Conservation (phyloP, 2,329 filamentous ascomycete species). For the Pseudogymnoascus sp. region DNA sequence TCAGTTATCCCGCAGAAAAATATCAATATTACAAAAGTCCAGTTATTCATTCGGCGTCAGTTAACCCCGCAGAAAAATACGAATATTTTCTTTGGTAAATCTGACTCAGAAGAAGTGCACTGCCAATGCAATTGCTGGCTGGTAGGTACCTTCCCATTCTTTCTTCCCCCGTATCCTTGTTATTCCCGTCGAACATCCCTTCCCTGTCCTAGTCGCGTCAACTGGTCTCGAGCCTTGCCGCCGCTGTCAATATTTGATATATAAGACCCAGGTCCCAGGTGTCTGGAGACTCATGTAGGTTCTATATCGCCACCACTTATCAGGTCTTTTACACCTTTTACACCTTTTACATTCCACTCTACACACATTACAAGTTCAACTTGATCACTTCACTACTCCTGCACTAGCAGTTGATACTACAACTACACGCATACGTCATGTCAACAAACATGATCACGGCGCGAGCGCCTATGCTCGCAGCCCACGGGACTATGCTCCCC, state of each 20-base stretch:
- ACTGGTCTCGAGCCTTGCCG: not conserved
- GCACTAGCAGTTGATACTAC: not conserved
- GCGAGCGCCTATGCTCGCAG: not conserved
- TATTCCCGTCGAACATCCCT: not conserved
- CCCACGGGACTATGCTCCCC: not conserved
- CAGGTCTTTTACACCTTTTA: not conserved
- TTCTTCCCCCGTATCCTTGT: not conserved
- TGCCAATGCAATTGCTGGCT: not conserved
- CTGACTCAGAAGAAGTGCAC: not conserved
- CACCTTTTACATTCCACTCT: slow-evolving; percentile 5
- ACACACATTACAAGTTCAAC: not conserved
- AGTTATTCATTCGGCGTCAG: not conserved
- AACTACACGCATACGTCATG: not conserved
- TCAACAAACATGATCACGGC: slow-evolving; percentile 3
- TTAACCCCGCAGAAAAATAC: not conserved
- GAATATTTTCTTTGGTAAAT: not conserved
- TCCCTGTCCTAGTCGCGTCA: not conserved
- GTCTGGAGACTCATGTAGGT: not conserved
- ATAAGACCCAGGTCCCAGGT: slow-evolving; percentile 1
- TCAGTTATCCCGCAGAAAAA: not conserved
- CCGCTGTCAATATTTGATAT: not conserved
- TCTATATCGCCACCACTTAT: not conserved
- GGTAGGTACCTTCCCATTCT: not conserved
- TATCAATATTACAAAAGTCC: not conserved
- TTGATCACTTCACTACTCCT: not conserved